These are phyloP conservation scores for Lagerstroemia speciosa DNA, from an alignment of 345 rosid species.

Conservation along the genomic window DNA sequence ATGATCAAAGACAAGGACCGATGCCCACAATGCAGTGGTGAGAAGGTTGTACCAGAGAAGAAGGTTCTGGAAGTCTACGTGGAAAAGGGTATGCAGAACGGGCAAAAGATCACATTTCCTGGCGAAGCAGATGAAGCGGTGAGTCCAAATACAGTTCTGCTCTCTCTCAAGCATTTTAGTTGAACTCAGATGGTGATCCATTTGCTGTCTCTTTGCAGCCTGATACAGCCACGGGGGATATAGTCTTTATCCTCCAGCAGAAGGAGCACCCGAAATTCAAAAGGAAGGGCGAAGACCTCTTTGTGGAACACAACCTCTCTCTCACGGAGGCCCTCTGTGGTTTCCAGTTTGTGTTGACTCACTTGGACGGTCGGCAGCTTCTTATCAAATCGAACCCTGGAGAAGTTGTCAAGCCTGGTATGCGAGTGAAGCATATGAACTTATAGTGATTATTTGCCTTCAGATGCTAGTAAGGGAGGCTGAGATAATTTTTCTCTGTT, in stretches of 20 bases:
- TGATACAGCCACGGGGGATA: slow-evolving; percentile 75
- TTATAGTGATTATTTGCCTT: background rate
- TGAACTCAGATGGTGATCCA: background rate
- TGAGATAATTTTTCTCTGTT: background rate
- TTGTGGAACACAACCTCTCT: slow-evolving; percentile 66
- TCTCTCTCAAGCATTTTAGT: background rate
- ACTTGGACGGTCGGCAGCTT: slow-evolving; percentile 80
- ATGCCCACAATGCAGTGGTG: slow-evolving; percentile 78
- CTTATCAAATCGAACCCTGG: slow-evolving; percentile 76
- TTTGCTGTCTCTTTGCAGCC: slow-evolving; percentile 46
- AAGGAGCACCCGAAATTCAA: slow-evolving; percentile 84
- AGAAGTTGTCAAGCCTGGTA: slow-evolving; percentile 90
- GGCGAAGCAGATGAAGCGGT: slow-evolving; percentile 96
- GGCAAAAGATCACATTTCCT: slow-evolving; percentile 77
- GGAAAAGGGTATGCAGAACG: slow-evolving; percentile 92
- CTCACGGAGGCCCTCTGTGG: slow-evolving; percentile 92
- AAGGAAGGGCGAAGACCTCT: slow-evolving; percentile 79
- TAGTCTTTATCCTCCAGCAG: slow-evolving; percentile 76
- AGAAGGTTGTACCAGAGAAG: slow-evolving; percentile 73
- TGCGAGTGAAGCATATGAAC: background rate
- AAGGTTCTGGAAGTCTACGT: slow-evolving; percentile 76
- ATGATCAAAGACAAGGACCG: slow-evolving; percentile 61
- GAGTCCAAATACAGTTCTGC: slow-evolving; percentile 7
- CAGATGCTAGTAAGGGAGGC: background rate
- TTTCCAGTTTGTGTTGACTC: slow-evolving; percentile 65